These are phyloP conservation scores for Capsaspora owczarzaki DNA, from an alignment of 78 protist genomes.

Conservation along the genomic window DNA sequence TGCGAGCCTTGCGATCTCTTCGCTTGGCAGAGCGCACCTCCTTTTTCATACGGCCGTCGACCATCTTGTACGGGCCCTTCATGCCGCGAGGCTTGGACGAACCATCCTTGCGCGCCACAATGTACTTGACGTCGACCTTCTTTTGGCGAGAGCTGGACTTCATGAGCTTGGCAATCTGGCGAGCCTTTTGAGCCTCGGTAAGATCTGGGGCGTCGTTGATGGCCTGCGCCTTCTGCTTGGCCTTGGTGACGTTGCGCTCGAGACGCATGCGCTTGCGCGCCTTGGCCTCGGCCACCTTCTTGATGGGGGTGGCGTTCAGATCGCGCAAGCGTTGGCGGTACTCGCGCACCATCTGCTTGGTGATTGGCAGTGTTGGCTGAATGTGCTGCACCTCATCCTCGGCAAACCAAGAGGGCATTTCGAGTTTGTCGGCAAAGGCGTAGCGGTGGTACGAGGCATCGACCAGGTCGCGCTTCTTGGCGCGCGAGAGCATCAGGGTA, in stretches of 20 bases:
- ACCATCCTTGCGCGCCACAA: neutral
- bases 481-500: conserved; percentile 1
- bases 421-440: conserved; percentile 33
- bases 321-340: conserved; percentile 19
- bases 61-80: conserved; percentile 24
- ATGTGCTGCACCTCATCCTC: conserved; percentile 54
- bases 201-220: conserved; percentile 8
- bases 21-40: too few relatives aligned
- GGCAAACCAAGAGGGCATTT: conserved; percentile 67
- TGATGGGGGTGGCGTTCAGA: conserved; percentile 59
- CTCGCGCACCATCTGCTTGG: conserved; percentile 44
- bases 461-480: conserved; percentile 21
- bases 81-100: neutral
- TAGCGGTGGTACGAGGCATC: conserved; percentile 67
- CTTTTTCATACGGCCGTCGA: conserved; percentile 9
- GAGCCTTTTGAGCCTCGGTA: conserved; percentile 15
- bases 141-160: neutral
- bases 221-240: conserved; percentile 1
- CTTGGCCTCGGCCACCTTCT: conserved; percentile 83
- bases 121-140: neutral
- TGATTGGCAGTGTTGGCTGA: conserved; percentile 42
- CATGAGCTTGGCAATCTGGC: neutral
- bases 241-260: neutral
- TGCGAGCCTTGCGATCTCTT: too few relatives aligned
- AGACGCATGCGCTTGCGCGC: conserved; percentile 46